A percentile compares a stretch with the other conserved stretches of the same genome.
Evolutionary conservation across 2,329 filamentous ascomycete genomes (phyloP).

Genomic region (Orbilia blumenaviensis): DNA sequence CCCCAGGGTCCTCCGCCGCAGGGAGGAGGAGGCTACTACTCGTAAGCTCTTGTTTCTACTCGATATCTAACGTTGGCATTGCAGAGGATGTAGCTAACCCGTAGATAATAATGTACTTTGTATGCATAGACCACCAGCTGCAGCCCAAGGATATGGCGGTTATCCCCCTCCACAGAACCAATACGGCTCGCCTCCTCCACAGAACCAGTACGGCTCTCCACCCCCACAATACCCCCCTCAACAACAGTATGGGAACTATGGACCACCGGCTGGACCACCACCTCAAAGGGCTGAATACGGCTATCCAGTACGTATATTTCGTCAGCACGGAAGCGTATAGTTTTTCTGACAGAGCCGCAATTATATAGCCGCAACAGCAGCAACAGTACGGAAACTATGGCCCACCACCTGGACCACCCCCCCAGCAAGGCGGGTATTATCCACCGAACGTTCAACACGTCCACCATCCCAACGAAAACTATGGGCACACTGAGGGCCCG

Average conservation of each 20-base stretch:
- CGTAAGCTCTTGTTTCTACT: conserved; percentile 11
- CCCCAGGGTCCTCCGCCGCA: conserved; percentile 41
- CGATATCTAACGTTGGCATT: not conserved
- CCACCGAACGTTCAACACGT: conserved; percentile 40
- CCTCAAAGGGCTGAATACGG: not conserved
- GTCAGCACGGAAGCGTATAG: too few species aligned
- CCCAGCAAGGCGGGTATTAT: conserved; percentile 26
- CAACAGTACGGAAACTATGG: conserved; percentile 25
- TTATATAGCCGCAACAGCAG: conserved; percentile 17
- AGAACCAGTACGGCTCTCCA: conserved; percentile 41
- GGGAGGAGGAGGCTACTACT: conserved; percentile 37
- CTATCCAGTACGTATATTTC: conserved; percentile 37
- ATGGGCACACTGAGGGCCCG: conserved; percentile 43
- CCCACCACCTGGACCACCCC: conserved; percentile 28
- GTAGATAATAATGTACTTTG: not conserved
- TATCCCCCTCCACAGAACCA: conserved; percentile 37
- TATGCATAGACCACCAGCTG: not conserved
- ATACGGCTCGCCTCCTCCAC: conserved; percentile 42
- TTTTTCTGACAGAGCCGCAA: not conserved
- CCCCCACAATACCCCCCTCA: conserved; percentile 32
- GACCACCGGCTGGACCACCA: conserved; percentile 32
- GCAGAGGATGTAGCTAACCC: not conserved
- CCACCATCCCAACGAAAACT: conserved; percentile 31
- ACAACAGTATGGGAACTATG: conserved; percentile 41
- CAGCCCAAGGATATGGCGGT: not conserved